A percentile compares a stretch with the other conserved stretches of the same genome.
Conservation (phyloP, 1,284 basidiomycete genomes). For the Leccinum solheimii region DNA sequence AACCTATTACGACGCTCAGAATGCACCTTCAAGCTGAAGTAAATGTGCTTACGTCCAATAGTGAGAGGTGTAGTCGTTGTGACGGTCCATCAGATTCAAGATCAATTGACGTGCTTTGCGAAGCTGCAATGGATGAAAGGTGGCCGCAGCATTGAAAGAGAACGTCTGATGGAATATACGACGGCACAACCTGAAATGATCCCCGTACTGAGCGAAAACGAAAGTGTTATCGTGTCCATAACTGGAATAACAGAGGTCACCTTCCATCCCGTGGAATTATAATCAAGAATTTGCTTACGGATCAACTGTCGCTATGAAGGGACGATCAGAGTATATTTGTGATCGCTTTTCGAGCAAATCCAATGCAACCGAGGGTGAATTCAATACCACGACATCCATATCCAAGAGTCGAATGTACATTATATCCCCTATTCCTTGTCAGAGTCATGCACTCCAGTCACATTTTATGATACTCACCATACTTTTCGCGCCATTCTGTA, state of each 20-base stretch:
- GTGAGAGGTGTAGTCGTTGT: conserved; percentile 13
- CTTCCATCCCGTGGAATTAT: neutral
- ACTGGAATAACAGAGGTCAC: neutral
- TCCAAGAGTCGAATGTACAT: conserved; percentile 21
- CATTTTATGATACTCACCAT: conserved; percentile 13
- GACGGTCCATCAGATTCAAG: conserved; percentile 14
- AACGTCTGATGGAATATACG: conserved; percentile 21
- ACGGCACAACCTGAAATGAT: conserved; percentile 18
- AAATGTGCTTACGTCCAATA: conserved; percentile 1
- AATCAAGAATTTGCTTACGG: conserved; percentile 14
- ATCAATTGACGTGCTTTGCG: conserved; percentile 20
- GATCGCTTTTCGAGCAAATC: conserved; percentile 27
- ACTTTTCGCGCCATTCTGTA: conserved; percentile 6
- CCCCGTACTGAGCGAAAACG: conserved; percentile 17
- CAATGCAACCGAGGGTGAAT: conserved; percentile 9
- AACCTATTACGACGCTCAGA: conserved; percentile 12
- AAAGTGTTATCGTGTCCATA: conserved; percentile 21
- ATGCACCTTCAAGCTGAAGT: neutral
- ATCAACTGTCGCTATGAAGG: conserved; percentile 15
- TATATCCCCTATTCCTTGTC: conserved; percentile 20
- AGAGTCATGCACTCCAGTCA: neutral
- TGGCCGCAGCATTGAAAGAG: neutral
- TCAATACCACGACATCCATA: conserved; percentile 25
- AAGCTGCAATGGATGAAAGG: conserved; percentile 18
- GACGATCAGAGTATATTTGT: conserved; percentile 24